Evolutionary conservation across 2,329 filamentous ascomycete species (phyloP), one percentile per base, ranked within the genome.

Genomic region (Orbilia blumenaviensis): DNA sequence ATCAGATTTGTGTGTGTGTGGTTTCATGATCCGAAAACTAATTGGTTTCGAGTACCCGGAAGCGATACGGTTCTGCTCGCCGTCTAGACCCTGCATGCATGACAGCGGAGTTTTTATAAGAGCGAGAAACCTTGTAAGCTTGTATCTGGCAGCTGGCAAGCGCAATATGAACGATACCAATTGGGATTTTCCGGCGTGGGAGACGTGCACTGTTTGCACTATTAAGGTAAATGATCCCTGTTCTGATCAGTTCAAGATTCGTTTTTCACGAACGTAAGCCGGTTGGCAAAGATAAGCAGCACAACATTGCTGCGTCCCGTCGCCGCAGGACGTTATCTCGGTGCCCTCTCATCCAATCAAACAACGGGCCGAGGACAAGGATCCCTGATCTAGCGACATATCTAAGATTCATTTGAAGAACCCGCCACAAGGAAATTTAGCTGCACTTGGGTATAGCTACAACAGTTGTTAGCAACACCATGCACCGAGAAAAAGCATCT

Each of bases 261-360:
- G 44, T 21, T 75, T 67, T 66, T 74, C 50, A 62, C 16, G 25
- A 58, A 66, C 67, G 67, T 72, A 72, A 72, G 60, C 58, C 46
- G 71, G 63, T 75, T 75, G 56, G 71, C 71, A 75, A 75, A 75
- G 71, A 75, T 75, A 75, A 68, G 69, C 52, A 67, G 63, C 38
- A 60, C 25, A 72, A 63, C 66, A 71, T 71, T 48, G n/a, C 21
- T 63, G 71, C 71, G 63, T 75, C 62, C 69, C 58, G 71, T 66
- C 71, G 71, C 71, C 66, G 50, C 63, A 41, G 44, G 52, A 48
- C 63, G 63, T 68, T 75, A 75, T 75, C 69, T 66, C 23, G 23
- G 41, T 52, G 23, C 25, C 54, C 38, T 12, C 27, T 50, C 25
- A 21, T 12, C 71, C 62, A 75, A 67, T 63, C 56, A 67, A 44